Percentiles rank a stretch among this genome's conserved stretches.
Conservation (phyloP, 2,329 filamentous ascomycete species). For the Cryoendolithus antarcticus region DNA sequence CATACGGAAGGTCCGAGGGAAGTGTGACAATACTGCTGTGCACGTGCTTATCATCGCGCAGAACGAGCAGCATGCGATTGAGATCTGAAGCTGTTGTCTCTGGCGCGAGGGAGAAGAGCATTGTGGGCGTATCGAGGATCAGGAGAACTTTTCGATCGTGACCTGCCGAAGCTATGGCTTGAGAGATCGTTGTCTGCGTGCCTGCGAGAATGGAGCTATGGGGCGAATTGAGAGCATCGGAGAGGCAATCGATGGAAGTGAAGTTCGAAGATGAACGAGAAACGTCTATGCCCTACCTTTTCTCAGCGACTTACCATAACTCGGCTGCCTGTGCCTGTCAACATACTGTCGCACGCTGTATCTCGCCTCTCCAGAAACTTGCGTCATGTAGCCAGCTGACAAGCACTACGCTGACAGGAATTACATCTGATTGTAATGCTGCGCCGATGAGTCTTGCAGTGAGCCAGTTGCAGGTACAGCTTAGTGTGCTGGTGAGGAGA, state of each 20-base stretch:
- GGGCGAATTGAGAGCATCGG: constrained; percentile 24
- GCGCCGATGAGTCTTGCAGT: constrained; percentile 39
- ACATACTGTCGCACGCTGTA: constrained; percentile 15
- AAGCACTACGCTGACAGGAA: constrained; percentile 45
- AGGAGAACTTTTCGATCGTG: constrained; percentile 23
- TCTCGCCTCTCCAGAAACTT: constrained; percentile 65
- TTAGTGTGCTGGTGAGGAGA: constrained; percentile 54
- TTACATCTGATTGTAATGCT: constrained; percentile 25
- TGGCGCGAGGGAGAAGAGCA: constrained; percentile 27
- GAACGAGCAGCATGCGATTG: constrained; percentile 17
- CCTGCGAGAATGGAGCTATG: constrained; percentile 3
- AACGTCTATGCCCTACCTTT: constrained; percentile 6
- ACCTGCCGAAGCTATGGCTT: constrained; percentile 4
- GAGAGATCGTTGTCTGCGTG: constrained; percentile 4
- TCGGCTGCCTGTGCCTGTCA: neutral
- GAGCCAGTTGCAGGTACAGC: constrained; percentile 43
- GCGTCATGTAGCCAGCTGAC: constrained; percentile 73
- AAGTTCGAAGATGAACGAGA: constrained; percentile 35
- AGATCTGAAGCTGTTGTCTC: constrained; percentile 16
- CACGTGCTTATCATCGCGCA: constrained; percentile 37
- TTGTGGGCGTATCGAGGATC: constrained; percentile 33
- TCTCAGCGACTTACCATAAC: constrained; percentile 1
- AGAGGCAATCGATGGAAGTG: constrained; percentile 55
- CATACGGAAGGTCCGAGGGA: constrained; percentile 61
- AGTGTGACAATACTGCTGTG: constrained; percentile 56